phyloP scores from a whole-genome alignment of 129 eudicot species.

The Scalesia atractyloides region DNA sequence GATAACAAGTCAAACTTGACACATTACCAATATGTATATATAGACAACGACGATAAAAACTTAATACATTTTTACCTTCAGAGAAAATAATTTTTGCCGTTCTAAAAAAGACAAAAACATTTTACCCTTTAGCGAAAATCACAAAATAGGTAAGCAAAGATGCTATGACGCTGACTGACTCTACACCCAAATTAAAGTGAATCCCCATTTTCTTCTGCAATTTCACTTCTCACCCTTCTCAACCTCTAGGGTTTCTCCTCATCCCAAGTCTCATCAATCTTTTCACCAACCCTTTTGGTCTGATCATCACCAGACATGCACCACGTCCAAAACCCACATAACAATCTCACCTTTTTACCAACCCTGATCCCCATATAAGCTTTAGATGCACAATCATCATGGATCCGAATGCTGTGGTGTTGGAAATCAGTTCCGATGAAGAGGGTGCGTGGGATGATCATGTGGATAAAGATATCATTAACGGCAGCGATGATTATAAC shows the following conservation, averaged over 20 bases:
- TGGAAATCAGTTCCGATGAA: constrained; percentile 72
- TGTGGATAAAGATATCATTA: constrained; percentile 8
- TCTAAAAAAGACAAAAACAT: no score
- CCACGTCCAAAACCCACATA: not conserved
- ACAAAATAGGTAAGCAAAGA: not conserved
- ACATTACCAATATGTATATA: no score
- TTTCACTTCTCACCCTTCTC: not conserved
- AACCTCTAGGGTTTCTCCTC: constrained; percentile 32
- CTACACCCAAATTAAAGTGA: constrained; percentile 8
- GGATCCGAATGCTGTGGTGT: constrained; percentile 43
- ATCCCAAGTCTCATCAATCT: not conserved
- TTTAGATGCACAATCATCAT: constrained; percentile 21
- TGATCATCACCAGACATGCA: constrained; percentile 18
- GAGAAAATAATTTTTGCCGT: no score
- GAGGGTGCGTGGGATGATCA: constrained; percentile 46
- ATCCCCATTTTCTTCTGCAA: constrained; percentile 21
- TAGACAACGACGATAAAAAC: no score
- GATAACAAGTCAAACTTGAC: no score
- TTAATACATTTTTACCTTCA: no score
- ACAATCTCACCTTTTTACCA: not conserved
- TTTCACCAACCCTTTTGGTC: constrained; percentile 23
- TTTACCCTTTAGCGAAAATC: no score
- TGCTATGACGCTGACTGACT: not conserved
- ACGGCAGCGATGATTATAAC: constrained; percentile 34
- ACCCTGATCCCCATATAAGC: constrained; percentile 8